Conservation (phyloP, 2,329 filamentous ascomycete genomes). For the Aspergillus vadensis region DNA sequence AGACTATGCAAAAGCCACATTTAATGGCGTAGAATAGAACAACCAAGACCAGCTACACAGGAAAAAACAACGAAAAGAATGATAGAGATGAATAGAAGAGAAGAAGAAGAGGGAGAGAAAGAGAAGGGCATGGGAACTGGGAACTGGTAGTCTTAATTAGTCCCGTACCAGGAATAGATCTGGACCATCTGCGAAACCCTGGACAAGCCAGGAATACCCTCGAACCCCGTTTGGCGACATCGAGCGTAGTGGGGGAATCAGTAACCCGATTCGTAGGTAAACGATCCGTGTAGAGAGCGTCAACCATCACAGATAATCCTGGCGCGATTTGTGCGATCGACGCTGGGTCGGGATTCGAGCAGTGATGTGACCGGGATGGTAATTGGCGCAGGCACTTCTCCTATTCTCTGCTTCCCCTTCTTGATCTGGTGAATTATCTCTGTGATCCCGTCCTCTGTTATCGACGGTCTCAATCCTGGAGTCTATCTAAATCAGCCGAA, state of each 20-base stretch:
- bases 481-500: not conserved
- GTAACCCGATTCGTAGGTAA: conserved; percentile 21
- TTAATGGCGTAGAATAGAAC: conserved; percentile 14
- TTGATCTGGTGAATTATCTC: not conserved
- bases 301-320: conserved; percentile 24
- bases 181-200: conserved; percentile 22
- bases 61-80: conserved; percentile 8
- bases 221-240: conserved; percentile 15
- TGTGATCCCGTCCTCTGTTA: not conserved
- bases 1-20: conserved; percentile 17
- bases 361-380: conserved; percentile 22
- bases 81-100: conserved; percentile 10
- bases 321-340: conserved; percentile 29
- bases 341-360: conserved; percentile 24
- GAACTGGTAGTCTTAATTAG: conserved; percentile 6
- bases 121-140: not conserved
- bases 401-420: not conserved
- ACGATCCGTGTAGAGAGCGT: conserved; percentile 21
- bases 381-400: conserved; percentile 28
- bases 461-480: not conserved
- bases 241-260: conserved; percentile 16
- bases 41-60: conserved; percentile 11
- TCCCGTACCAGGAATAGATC: conserved; percentile 19
- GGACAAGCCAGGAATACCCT: conserved; percentile 18
- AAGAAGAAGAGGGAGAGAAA: not conserved